Evolutionary conservation across 331 rosid species (phyloP), one percentile per base, ranked within the genome.

Genomic region (Saraca asoca): DNA sequence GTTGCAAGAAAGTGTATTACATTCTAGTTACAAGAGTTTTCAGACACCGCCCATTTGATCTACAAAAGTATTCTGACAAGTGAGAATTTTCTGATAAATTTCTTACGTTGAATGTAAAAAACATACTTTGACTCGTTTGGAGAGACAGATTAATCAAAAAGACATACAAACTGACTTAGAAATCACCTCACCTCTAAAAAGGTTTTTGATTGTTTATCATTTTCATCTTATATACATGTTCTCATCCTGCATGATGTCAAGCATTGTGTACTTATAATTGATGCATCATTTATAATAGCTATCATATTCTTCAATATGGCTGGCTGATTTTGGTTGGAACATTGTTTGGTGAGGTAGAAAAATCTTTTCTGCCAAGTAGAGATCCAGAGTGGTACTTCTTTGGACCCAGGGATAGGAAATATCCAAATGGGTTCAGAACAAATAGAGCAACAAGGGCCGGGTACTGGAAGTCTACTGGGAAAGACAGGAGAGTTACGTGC

Each of bases 331-430:
- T 70, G 69, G 13, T 60, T 66, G 38, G 58, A 51, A 16, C 31
- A n/a, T 9, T 48, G 9, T 15, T 42, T 14, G 64, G 49, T 31
- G 18, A 5, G 50, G 61, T 70, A 92, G 98, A 93, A 66, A 94
- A 90, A 78, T 94, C 98, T 45, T 90, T 87, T 75, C 77, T 94
- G 35, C 97, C 98, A 18, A 94, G 98, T 67, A 83, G 97, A 83
- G 98, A 94, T 46, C 98, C 98, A 24, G 98, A 94, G 51, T 94
- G 98, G 98, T 93, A 93, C 76, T 93, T 93, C 78, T 93, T 93
- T 48, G 98, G 98, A 44, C 98, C 98, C 0, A 31, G 98, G 49
- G 98, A 93, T 42, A 69, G 98, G 54, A 93, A 93, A 69, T 93
- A 90, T 78, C 98, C 98, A 0, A 93, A 93, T 54, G 98, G 98